Evolutionary conservation across 2,329 filamentous ascomycete species (phyloP).

Genomic region (Nigrograna mackinnonii): DNA sequence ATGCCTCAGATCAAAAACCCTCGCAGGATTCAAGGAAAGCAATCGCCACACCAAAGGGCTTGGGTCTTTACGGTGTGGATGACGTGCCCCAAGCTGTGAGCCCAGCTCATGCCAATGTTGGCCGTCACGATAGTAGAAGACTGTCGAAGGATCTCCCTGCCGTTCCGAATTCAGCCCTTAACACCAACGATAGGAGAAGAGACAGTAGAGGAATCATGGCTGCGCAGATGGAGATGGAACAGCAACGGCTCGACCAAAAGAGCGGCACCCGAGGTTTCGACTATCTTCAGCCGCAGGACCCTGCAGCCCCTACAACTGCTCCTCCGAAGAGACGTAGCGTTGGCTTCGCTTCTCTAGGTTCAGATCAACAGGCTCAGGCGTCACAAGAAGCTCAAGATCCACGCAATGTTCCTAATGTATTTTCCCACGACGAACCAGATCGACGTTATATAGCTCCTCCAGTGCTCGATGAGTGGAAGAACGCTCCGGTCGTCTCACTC

Average conservation of each 20-base stretch:
- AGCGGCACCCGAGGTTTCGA: constrained; percentile 34
- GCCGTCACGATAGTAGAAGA: constrained; percentile 38
- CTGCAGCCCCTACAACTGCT: constrained; percentile 33
- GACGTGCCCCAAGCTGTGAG: constrained; percentile 19
- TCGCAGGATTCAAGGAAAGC: constrained; percentile 27
- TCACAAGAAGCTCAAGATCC: constrained; percentile 32
- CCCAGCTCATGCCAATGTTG: constrained; percentile 28
- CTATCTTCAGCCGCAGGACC: constrained; percentile 37
- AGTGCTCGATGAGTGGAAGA: constrained; percentile 62
- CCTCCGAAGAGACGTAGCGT: constrained; percentile 44
- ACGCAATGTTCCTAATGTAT: constrained; percentile 27
- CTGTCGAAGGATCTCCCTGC: constrained; percentile 23
- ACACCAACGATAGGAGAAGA: constrained; percentile 21
- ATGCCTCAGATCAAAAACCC: constrained; percentile 11
- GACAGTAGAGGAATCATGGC: constrained; percentile 38
- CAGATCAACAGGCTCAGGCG: constrained; percentile 21
- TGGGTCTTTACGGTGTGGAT: constrained; percentile 36
- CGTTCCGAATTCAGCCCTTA: constrained; percentile 18
- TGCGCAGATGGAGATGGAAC: constrained; percentile 43
- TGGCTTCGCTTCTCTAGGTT: constrained; percentile 39
- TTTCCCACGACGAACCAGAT: constrained; percentile 49
- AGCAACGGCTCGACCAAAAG: constrained; percentile 41
- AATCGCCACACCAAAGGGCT: constrained; percentile 24
- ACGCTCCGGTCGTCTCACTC: constrained; percentile 44
- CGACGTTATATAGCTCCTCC: constrained; percentile 59